phyloP scores from a whole-genome alignment of 495 filamentous ascomycete genomes.

The Penicillium soppii region DNA sequence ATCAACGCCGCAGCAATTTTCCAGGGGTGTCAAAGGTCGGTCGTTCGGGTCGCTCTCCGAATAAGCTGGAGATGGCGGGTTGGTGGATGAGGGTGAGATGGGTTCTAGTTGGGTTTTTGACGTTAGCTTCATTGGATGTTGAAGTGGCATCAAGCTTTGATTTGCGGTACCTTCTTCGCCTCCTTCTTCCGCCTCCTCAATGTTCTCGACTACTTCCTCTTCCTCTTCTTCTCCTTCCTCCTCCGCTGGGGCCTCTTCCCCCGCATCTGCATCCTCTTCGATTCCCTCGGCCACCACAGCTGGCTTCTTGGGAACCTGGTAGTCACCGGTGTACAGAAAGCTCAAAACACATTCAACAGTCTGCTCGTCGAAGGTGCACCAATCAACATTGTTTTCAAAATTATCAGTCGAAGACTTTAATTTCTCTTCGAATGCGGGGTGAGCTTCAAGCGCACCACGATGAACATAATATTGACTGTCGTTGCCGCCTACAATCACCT shows the following conservation, averaged over 20 bases:
- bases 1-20: background rate
- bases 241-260: background rate
- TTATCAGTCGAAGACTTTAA: background rate
- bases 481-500: constrained; percentile 1
- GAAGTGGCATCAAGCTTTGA: background rate
- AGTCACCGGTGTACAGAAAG: constrained; percentile 11
- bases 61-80: background rate
- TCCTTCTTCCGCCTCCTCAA: background rate
- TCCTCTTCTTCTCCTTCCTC: background rate
- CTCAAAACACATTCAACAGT: constrained; percentile 12
- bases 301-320: background rate
- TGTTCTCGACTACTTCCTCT: background rate
- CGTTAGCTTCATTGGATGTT: background rate
- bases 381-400: constrained; percentile 1
- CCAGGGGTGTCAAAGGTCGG: background rate
- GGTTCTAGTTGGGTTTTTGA: background rate
- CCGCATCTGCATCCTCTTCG: background rate
- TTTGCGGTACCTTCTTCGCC: background rate
- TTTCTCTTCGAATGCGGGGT: constrained; percentile 4
- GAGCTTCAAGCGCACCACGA: background rate
- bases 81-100: background rate
- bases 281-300: background rate
- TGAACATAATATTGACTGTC: constrained; percentile 1
- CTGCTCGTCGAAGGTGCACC: constrained; percentile 10
- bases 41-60: background rate